Evolutionary conservation across 169 alveolate genomes (phyloP).

Genomic region (Plasmodium malariae): DNA sequence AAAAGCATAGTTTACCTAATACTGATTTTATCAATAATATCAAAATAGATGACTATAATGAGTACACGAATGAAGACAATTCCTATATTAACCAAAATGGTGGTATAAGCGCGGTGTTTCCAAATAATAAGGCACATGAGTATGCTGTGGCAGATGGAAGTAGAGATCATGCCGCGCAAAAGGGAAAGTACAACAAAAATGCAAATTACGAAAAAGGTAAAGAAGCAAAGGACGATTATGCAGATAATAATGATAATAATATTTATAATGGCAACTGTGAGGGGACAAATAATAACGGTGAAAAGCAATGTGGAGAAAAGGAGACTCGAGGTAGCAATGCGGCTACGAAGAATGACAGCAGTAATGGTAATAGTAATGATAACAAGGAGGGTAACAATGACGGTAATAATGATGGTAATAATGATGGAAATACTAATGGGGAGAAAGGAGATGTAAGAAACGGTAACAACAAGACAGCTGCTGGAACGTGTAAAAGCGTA

Average conservation of each 20-base stretch:
- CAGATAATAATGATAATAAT: background rate
- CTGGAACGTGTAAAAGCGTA: background rate
- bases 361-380: background rate
- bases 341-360: background rate
- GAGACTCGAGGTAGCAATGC: background rate
- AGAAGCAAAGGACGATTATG: slow-evolving; percentile 4
- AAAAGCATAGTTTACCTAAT: slow-evolving; percentile 49
- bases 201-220: background rate
- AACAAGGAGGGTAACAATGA: background rate
- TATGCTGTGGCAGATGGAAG: background rate
- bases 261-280: too few relatives aligned
- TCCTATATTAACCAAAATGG: background rate
- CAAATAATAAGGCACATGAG: background rate
- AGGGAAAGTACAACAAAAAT: background rate
- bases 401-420: background rate
- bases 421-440: slow-evolving; percentile 1
- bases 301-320: background rate
- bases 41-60: slow-evolving; percentile 26
- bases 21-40: slow-evolving; percentile 10
- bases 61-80: background rate
- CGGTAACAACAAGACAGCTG: background rate
- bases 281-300: too few relatives aligned
- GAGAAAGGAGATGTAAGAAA: background rate
- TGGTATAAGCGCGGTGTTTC: background rate
- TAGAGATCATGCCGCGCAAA: background rate